Evolutionary conservation across 2,329 filamentous ascomycete species (phyloP).

Genomic region (Cercospora zeina): DNA sequence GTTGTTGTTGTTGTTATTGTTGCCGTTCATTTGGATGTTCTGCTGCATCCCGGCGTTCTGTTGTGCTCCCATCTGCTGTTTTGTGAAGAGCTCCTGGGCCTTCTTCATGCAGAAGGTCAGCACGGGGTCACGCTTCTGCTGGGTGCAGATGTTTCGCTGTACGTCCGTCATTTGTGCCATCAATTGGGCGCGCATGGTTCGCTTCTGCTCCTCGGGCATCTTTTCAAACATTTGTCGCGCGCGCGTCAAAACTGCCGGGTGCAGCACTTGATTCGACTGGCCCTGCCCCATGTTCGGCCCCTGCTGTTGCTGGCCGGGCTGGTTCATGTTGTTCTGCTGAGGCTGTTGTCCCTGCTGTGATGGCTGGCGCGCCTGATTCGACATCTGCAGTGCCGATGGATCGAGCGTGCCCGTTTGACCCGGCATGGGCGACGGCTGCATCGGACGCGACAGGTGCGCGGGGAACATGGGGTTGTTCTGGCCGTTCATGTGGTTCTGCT

Average conservation of each 20-base stretch:
- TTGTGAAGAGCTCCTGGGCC: conserved; percentile 23
- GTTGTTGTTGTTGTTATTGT: conserved; percentile 42
- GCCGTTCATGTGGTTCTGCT: conserved; percentile 29
- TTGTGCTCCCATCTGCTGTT: conserved; percentile 21
- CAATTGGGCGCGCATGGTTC: conserved; percentile 28
- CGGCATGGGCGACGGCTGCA: conserved; percentile 35
- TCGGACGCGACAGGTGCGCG: conserved; percentile 33
- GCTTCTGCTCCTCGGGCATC: conserved; percentile 34
- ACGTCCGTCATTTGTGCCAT: conserved; percentile 27
- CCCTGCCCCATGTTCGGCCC: conserved; percentile 24
- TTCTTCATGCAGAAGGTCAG: conserved; percentile 27
- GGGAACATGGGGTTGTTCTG: conserved; percentile 32
- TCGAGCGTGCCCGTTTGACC: conserved; percentile 30
- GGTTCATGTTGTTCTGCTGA: conserved; percentile 26
- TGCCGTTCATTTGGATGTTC: conserved; percentile 34
- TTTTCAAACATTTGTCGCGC: conserved; percentile 29
- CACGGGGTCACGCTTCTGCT: conserved; percentile 32
- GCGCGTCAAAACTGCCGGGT: conserved; percentile 21
- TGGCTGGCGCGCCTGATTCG: conserved; percentile 22
- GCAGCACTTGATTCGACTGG: conserved; percentile 13
- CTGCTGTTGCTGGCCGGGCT: conserved; percentile 22
- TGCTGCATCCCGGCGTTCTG: conserved; percentile 19
- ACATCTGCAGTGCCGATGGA: conserved; percentile 32
- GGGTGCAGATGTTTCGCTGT: conserved; percentile 23
- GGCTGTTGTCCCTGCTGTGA: conserved; percentile 27